These are phyloP conservation scores for Kodamaea sagamina DNA, from an alignment of 805 yeast species.

Conservation along the genomic window DNA sequence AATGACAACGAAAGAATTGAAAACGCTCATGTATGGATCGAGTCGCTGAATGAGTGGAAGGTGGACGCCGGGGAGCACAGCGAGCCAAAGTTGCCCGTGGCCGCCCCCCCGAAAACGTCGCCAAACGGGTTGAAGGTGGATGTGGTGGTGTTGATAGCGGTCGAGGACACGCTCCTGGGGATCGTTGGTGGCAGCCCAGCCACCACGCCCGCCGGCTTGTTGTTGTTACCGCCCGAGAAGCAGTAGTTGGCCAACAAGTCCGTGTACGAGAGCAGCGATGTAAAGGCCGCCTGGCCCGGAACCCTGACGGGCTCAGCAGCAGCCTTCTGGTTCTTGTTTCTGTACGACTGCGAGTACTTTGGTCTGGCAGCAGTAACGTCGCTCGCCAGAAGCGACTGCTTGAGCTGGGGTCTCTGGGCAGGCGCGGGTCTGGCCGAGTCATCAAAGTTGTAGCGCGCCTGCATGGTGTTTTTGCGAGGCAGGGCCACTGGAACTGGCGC, in stretches of 20 bases:
- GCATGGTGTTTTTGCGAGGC: constrained; percentile 12
- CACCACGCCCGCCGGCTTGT: constrained; percentile 4
- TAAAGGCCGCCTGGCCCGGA: neutral
- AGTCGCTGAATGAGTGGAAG: constrained; percentile 36
- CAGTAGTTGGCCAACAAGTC: constrained; percentile 39
- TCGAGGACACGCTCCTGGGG: constrained; percentile 9
- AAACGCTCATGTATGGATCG: constrained; percentile 28
- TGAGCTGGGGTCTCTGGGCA: constrained; percentile 21
- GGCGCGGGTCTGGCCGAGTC: constrained; percentile 1
- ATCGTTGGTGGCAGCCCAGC: constrained; percentile 6
- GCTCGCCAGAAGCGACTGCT: constrained; percentile 21
- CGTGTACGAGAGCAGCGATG: constrained; percentile 29
- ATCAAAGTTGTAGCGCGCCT: constrained; percentile 20
- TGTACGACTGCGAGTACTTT: constrained; percentile 32
- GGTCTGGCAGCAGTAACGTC: constrained; percentile 18
- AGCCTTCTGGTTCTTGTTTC: constrained; percentile 16
- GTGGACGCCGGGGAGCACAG: constrained; percentile 33
- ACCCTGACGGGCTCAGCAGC: constrained; percentile 1
- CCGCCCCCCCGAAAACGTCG: constrained; percentile 13
- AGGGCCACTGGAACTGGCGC: neutral
- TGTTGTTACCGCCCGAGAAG: constrained; percentile 30
- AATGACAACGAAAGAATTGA: neutral
- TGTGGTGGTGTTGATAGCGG: constrained; percentile 3
- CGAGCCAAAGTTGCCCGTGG: constrained; percentile 12
- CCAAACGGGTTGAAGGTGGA: constrained; percentile 1